Conservation (phyloP, 1,139 yeast genomes). For the Diutina rugosa region DNA sequence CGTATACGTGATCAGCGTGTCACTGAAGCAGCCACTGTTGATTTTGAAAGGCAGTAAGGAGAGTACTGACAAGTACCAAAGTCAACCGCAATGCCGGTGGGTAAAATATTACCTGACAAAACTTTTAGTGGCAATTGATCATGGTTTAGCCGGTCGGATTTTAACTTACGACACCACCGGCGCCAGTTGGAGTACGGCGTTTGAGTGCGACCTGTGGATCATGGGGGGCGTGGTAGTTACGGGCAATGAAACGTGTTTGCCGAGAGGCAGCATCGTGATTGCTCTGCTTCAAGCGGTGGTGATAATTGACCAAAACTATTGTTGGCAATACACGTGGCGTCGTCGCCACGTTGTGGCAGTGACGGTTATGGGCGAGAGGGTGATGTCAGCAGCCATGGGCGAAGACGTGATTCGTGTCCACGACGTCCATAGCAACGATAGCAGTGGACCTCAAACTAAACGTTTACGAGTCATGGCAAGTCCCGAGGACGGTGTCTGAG, state of each 20-base stretch:
- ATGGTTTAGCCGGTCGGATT: background rate
- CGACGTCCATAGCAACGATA: background rate
- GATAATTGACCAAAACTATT: background rate
- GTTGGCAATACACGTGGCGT: background rate
- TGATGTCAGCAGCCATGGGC: background rate
- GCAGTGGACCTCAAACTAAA: background rate
- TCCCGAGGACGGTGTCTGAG: background rate
- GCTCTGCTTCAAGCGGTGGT: background rate
- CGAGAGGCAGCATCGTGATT: background rate
- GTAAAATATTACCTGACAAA: background rate
- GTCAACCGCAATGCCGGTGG: background rate
- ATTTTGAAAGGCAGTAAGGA: background rate
- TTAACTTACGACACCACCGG: background rate
- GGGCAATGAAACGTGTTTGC: background rate
- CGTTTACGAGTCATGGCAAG: background rate
- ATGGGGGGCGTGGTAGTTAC: background rate
- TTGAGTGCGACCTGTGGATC: background rate
- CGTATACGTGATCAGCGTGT: background rate
- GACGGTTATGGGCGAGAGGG: background rate
- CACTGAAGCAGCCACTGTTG: background rate
- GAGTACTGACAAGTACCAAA: background rate
- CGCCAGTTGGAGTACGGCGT: background rate
- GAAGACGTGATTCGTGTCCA: background rate
- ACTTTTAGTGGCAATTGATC: background rate
- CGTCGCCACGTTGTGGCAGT: background rate